Evolutionary conservation across 805 yeast genomes (phyloP).

Genomic region (Zygotorulaspora sp.): DNA sequence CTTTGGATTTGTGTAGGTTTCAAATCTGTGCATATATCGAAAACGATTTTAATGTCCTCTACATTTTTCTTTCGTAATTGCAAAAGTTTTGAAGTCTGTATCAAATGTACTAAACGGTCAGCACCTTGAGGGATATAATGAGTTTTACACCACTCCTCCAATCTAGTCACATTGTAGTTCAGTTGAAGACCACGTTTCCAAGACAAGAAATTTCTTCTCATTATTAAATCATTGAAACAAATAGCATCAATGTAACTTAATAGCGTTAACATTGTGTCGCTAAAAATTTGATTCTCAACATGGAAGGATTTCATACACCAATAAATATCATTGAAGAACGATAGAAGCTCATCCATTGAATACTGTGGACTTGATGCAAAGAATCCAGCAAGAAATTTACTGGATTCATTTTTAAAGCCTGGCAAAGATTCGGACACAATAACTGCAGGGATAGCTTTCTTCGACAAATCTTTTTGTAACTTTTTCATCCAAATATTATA

Average conservation of each 20-base stretch:
- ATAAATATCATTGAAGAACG: slow-evolving; percentile 82
- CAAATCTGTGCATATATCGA: slow-evolving; percentile 90
- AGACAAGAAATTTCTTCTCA: slow-evolving; percentile 89
- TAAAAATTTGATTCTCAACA: slow-evolving; percentile 78
- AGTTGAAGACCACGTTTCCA: slow-evolving; percentile 98
- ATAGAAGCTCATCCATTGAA: slow-evolving; percentile 91
- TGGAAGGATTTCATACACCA: slow-evolving; percentile 92
- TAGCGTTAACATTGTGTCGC: slow-evolving; percentile 77
- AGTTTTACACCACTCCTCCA: slow-evolving; percentile 97
- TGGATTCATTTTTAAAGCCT: slow-evolving; percentile 82
- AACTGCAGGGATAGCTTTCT: slow-evolving; percentile 91
- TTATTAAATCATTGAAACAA: slow-evolving; percentile 90
- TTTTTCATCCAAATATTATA: slow-evolving; percentile 97
- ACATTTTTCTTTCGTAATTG: slow-evolving; percentile 87
- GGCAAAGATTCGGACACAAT: slow-evolving; percentile 93
- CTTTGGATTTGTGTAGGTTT: slow-evolving; percentile 95
- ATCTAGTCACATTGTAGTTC: slow-evolving; percentile 91
- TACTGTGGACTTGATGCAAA: slow-evolving; percentile 67
- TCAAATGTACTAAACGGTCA: slow-evolving; percentile 73
- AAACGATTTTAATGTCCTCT: slow-evolving; percentile 85
- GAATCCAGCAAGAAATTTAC: slow-evolving; percentile 77
- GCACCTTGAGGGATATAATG: slow-evolving; percentile 88
- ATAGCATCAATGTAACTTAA: slow-evolving; percentile 83
- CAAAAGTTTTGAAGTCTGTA: slow-evolving; percentile 88
- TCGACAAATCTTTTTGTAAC: slow-evolving; percentile 83